These are phyloP conservation scores for Canariomyces notabilis DNA, from an alignment of 2,329 filamentous ascomycete genomes.

Conservation along the genomic window DNA sequence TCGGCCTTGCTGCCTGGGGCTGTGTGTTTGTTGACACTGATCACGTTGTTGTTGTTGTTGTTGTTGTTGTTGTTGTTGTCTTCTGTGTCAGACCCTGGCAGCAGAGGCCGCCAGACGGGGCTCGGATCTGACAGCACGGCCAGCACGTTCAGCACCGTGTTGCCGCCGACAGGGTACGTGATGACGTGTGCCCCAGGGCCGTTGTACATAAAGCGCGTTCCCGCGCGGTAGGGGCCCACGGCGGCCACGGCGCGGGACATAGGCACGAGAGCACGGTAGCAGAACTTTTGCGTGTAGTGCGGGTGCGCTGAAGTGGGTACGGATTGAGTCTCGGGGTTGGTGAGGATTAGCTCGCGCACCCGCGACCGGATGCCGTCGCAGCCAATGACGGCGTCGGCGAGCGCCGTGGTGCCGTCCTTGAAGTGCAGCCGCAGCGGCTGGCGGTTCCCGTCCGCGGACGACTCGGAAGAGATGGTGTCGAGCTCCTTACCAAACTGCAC, in stretches of 20 bases:
- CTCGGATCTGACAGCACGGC: constrained; percentile 39
- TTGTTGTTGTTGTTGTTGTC: too few species aligned
- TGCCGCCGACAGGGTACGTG: constrained; percentile 56
- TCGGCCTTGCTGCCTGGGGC: constrained; percentile 36
- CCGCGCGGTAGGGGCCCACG: constrained; percentile 44
- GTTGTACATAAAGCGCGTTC: constrained; percentile 50
- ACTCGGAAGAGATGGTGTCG: constrained; percentile 13
- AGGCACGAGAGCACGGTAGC: constrained; percentile 56
- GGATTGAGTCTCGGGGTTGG: not conserved
- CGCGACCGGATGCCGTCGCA: constrained; percentile 61
- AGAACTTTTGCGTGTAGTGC: constrained; percentile 53
- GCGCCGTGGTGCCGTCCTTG: constrained; percentile 27
- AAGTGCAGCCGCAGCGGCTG: constrained; percentile 30
- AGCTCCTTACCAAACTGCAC: constrained; percentile 34
- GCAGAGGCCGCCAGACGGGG: constrained; percentile 19
- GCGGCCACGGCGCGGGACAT: constrained; percentile 48
- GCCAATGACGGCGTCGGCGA: constrained; percentile 43
- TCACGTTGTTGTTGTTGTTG: too few species aligned
- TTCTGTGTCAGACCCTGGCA: not conserved
- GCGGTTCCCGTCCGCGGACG: not conserved
- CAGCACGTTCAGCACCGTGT: constrained; percentile 52
- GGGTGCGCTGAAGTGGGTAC: constrained; percentile 30
- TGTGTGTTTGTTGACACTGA: constrained; percentile 30
- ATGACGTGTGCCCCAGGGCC: constrained; percentile 54
- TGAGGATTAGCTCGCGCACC: constrained; percentile 38